Conservation (phyloP, 768 basidiomycete genomes). For the Termitomyces sp. region DNA sequence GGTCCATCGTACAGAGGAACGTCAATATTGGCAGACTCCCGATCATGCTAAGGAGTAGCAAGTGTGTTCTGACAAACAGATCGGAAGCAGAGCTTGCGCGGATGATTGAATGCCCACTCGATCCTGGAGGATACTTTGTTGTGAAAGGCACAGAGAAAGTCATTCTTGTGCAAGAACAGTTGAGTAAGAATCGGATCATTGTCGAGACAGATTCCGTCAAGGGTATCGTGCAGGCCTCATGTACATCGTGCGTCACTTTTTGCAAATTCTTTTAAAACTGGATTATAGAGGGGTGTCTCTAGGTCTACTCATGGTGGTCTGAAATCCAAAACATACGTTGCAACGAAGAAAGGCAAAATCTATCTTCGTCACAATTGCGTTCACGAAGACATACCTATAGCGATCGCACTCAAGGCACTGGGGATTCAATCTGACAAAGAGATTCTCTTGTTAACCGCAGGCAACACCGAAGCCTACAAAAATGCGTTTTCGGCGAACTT, state of each 20-base stretch:
- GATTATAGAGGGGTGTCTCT: neutral
- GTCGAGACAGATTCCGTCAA: slow-evolving; percentile 92
- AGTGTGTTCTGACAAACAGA: slow-evolving; percentile 82
- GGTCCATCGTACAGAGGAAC: slow-evolving; percentile 80
- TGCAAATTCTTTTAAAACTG: neutral
- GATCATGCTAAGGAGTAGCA: slow-evolving; percentile 94
- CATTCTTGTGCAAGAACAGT: slow-evolving; percentile 96
- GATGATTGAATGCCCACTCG: slow-evolving; percentile 95
- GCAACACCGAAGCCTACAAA: slow-evolving; percentile 85
- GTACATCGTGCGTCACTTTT: slow-evolving; percentile 74
- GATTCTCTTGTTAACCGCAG: slow-evolving; percentile 90
- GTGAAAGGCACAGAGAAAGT: slow-evolving; percentile 99
- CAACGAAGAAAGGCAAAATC: slow-evolving; percentile 90
- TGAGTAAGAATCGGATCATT: slow-evolving; percentile 98
- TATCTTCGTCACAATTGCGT: slow-evolving; percentile 97
- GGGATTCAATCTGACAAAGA: slow-evolving; percentile 98
- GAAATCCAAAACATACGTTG: slow-evolving; percentile 97
- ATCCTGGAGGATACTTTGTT: slow-evolving; percentile 99
- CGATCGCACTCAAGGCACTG: slow-evolving; percentile 92
- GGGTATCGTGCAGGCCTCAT: slow-evolving; percentile 88
- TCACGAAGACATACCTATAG: slow-evolving; percentile 95
- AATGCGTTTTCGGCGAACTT: slow-evolving; percentile 83
- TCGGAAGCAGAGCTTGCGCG: slow-evolving; percentile 79
- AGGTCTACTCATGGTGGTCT: slow-evolving; percentile 79
- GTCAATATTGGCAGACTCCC: slow-evolving; percentile 89